Conservation (phyloP, 495 filamentous ascomycete species). For the Schizothecium vesticola region DNA sequence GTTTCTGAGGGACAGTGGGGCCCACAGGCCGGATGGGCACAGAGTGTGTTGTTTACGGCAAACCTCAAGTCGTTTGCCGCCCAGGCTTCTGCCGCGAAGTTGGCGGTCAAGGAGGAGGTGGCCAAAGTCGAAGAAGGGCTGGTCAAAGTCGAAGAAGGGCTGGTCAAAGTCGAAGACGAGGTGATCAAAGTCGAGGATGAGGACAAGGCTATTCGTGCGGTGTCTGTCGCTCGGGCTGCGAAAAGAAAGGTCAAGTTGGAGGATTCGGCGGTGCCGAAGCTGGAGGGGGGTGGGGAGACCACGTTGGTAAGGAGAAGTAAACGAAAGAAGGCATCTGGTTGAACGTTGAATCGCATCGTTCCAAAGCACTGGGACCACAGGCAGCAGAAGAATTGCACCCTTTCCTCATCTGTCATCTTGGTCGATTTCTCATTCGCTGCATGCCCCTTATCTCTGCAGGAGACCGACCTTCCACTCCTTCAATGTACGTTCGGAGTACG, state of each 20-base stretch:
- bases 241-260: conserved; percentile 15
- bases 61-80: conserved; percentile 84
- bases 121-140: conserved; percentile 47
- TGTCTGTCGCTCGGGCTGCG: neutral
- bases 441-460: conserved; percentile 38
- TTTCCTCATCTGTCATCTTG: neutral
- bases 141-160: conserved; percentile 31
- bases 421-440: neutral
- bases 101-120: conserved; percentile 23
- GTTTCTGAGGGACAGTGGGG: conserved; percentile 59
- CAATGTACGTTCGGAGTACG: conserved; percentile 50
- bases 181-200: conserved; percentile 22
- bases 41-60: conserved; percentile 93
- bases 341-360: neutral
- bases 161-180: conserved; percentile 21
- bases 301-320: neutral
- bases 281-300: neutral
- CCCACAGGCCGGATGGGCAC: conserved; percentile 92
- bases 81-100: conserved; percentile 40
- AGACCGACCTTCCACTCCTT: conserved; percentile 64
- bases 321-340: neutral
- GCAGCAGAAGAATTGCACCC: neutral
- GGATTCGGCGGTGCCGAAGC: neutral
- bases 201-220: neutral
- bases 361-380: neutral